A percentile compares a stretch with the other conserved stretches of the same genome.
Conservation (phyloP, 192 early-diverging fungal genomes). For the Coemansia aciculifera region DNA sequence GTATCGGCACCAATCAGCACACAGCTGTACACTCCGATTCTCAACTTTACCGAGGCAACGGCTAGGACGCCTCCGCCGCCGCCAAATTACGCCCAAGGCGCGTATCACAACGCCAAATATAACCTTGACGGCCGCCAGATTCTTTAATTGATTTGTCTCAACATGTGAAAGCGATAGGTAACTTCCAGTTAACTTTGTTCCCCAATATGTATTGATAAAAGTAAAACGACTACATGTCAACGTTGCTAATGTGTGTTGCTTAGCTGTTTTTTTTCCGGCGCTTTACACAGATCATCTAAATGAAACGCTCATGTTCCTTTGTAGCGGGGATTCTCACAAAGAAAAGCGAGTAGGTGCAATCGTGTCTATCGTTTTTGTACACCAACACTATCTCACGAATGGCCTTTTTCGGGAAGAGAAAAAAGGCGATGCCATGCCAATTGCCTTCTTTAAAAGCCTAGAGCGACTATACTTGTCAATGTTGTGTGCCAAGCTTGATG, state of each 20-base stretch:
- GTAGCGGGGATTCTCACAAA: slow-evolving; percentile 2
- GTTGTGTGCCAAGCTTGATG: not conserved
- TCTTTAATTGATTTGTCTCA: not conserved
- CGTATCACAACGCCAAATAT: not conserved
- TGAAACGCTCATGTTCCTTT: not conserved
- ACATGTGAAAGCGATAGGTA: not conserved
- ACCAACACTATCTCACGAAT: too few relatives aligned
- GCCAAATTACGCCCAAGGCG: not conserved
- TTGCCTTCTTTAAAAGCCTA: not conserved
- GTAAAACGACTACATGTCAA: too few relatives aligned
- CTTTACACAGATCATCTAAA: not conserved
- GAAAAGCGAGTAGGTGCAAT: not conserved
- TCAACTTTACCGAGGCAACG: not conserved
- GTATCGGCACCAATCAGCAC: not conserved
- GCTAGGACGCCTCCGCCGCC: not conserved
- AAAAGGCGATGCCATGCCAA: not conserved
- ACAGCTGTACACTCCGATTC: not conserved
- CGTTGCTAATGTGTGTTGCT: not conserved
- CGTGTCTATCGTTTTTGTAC: not conserved
- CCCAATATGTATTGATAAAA: too few relatives aligned
- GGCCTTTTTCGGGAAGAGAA: not conserved
- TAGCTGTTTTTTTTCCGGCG: not conserved
- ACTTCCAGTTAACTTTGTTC: too few relatives aligned
- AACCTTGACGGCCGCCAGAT: not conserved
- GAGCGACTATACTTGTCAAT: not conserved